Evolutionary conservation across 208 protist species (phyloP).

Genomic region (Acanthamoeba sp.): DNA sequence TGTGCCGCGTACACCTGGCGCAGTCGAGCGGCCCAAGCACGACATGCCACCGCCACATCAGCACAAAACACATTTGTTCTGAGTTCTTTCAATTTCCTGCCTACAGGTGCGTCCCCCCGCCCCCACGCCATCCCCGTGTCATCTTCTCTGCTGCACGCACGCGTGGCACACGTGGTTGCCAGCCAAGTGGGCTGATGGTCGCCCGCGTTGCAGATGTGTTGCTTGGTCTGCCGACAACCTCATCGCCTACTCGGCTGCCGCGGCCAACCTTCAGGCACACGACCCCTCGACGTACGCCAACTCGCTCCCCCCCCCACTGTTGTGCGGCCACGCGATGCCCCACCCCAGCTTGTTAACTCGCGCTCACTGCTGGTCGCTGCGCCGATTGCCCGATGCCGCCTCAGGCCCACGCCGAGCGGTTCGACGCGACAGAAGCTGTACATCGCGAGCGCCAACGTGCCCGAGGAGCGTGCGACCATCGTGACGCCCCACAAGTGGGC

Average conservation of each 20-base stretch:
- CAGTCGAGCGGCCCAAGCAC: not conserved
- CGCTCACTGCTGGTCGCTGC: no score
- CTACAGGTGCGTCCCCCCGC: not conserved
- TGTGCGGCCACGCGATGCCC: no score
- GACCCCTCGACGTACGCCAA: not conserved
- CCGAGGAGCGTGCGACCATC: not conserved
- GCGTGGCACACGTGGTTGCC: no score
- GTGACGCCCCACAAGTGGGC: slow-evolving; percentile 29
- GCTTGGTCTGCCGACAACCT: slow-evolving; percentile 37
- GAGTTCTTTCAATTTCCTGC: slow-evolving; percentile 11
- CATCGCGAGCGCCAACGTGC: slow-evolving; percentile 8
- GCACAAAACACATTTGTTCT: not conserved
- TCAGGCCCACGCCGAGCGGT: slow-evolving; percentile 2
- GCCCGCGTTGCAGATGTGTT: not conserved
- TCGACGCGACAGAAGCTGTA: not conserved
- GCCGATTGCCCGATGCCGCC: no score
- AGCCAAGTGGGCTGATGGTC: no score
- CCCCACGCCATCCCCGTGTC: no score
- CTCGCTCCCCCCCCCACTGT: not conserved
- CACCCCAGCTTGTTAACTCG: no score
- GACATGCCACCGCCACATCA: not conserved
- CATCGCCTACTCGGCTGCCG: not conserved
- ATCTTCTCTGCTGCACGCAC: not conserved
- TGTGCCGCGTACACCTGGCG: not conserved
- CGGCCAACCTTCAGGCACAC: not conserved